phyloP scores from a whole-genome alignment of 495 filamentous ascomycete species.

The Talaromyces ruber region DNA sequence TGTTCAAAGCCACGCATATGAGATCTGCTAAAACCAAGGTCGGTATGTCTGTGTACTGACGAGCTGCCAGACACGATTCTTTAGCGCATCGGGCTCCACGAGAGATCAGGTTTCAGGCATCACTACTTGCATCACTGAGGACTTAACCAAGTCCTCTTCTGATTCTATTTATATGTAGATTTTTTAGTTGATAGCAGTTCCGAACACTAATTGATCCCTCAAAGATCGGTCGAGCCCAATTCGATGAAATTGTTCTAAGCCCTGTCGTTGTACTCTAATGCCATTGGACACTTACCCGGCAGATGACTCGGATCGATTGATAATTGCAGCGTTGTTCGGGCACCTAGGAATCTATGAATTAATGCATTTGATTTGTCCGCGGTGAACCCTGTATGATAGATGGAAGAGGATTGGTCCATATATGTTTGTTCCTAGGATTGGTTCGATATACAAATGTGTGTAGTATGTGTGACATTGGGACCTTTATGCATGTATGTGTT shows the following conservation, averaged over 20 bases:
- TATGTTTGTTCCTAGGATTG: no score
- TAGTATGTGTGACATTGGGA: background rate
- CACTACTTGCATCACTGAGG: background rate
- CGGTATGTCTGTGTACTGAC: background rate
- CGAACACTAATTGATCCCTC: background rate
- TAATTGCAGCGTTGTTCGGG: background rate
- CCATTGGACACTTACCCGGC: background rate
- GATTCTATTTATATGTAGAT: background rate
- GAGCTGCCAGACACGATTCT: background rate
- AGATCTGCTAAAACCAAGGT: background rate
- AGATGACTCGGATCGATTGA: background rate
- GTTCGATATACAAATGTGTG: background rate
- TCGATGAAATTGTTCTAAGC: background rate
- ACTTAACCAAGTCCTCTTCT: background rate
- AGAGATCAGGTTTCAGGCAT: background rate
- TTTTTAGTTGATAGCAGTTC: background rate
- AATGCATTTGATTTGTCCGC: background rate
- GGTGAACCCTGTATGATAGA: background rate
- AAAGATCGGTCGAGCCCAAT: background rate
- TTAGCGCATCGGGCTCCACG: background rate
- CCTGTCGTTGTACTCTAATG: background rate
- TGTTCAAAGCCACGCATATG: background rate
- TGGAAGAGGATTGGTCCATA: background rate
- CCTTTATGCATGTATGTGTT: background rate
- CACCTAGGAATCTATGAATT: background rate